Evolutionary conservation across 2,329 filamentous ascomycete species (phyloP), one percentile per base, ranked within the genome.

Genomic region (Claviceps africana): DNA sequence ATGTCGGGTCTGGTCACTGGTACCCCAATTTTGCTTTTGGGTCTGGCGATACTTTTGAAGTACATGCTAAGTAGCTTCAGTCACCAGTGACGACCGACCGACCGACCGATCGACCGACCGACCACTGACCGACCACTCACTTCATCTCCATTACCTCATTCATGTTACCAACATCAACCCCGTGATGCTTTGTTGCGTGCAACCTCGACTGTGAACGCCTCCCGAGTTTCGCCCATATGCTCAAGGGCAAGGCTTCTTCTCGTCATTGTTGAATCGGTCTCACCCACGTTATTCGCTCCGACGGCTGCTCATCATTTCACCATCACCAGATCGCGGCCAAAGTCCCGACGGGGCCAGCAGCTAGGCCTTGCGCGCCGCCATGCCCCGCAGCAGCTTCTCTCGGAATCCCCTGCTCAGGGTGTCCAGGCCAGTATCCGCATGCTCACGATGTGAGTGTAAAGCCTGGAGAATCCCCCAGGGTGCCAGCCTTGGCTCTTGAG

Each of bases 351-450:
- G 35, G 30, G 43, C 43, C 30, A 31, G 13, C 33, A 25, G 30
- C 48, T 28, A 51, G 42, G 49, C 17, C 43, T 50, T 53, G 53
- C 53, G 53, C 53, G 35, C 35, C 15, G 54, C 53, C 55, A 74
- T 74, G 72, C 67, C 70, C 61, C 70, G 71, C 55, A 67, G 67
- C 51, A 74, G 72, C 62, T 71, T 76, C 63, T 72, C 71, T 25
- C 70, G 73, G 53, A 75, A 79, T 50, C 82, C 83, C 39, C 69
- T 83, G 50, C 70, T 88, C 55, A 79, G 81, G 65, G 87, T 91
- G 57, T 89, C 85, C 62, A 78, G 86, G 57, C 86, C 86, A 3
- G 86, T 89, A 39, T 85, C 85, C 51, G 86, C 87, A 28, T 91
- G 86, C 68, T 86, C 85, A 51, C 76, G 85, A 73, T 91, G 86